phyloP scores from a whole-genome alignment of 2,329 filamentous ascomycete genomes.

The Blastomyces parvus region DNA sequence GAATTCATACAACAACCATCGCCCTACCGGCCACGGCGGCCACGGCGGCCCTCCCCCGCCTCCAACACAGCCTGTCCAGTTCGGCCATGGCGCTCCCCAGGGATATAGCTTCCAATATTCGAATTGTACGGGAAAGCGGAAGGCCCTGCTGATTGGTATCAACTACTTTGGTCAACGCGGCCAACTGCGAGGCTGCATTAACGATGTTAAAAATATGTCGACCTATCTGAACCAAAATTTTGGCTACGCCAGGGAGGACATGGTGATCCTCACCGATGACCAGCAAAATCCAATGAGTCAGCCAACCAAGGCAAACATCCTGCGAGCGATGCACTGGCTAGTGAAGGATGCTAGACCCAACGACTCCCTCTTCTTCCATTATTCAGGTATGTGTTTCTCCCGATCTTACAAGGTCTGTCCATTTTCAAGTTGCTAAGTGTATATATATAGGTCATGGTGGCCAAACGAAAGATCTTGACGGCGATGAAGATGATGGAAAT shows the following conservation, averaged over 20 bases:
- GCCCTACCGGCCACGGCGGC: conserved; percentile 14
- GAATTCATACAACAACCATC: conserved; percentile 41
- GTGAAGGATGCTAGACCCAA: conserved; percentile 88
- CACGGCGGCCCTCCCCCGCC: conserved; percentile 53
- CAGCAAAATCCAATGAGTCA: conserved; percentile 97
- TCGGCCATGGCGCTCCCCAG: conserved; percentile 70
- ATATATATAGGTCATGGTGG: conserved; percentile 56
- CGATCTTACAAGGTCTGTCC: conserved; percentile 5
- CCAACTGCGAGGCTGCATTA: conserved; percentile 87
- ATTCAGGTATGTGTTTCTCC: conserved; percentile 56
- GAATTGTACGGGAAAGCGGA: conserved; percentile 76
- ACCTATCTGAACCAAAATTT: conserved; percentile 80
- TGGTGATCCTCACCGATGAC: conserved; percentile 94
- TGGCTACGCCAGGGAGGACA: conserved; percentile 87
- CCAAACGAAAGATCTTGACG: conserved; percentile 62
- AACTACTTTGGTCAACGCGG: conserved; percentile 93
- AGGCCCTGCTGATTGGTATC: conserved; percentile 86
- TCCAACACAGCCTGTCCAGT: conserved; percentile 57
- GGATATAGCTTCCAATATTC: conserved; percentile 85
- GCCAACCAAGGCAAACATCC: conserved; percentile 88
- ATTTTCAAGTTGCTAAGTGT: conserved; percentile 13
- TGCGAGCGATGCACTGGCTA: conserved; percentile 95
- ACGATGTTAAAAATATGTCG: conserved; percentile 97
- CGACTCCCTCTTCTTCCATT: conserved; percentile 95
- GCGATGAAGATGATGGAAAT: conserved; percentile 67